Conservation (phyloP, 2,329 filamentous ascomycete species). For the Venturia pyrina region DNA sequence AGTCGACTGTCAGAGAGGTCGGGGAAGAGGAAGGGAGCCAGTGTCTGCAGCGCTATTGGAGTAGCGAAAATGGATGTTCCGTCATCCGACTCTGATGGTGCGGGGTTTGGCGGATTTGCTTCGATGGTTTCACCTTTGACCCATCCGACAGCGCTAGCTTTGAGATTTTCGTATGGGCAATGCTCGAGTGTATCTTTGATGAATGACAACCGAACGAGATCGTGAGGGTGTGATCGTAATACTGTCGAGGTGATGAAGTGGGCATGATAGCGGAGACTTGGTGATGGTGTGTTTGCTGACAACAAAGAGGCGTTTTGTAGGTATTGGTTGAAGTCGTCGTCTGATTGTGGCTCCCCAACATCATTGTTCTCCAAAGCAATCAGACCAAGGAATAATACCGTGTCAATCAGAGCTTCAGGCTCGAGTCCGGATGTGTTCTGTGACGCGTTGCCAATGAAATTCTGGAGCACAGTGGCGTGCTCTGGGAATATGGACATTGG, state of each 20-base stretch:
- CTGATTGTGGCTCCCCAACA: slow-evolving; percentile 36
- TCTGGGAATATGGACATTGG: slow-evolving; percentile 42
- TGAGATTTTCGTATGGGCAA: slow-evolving; percentile 43
- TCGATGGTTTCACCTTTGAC: slow-evolving; percentile 49
- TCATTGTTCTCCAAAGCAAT: slow-evolving; percentile 37
- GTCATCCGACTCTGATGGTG: slow-evolving; percentile 5
- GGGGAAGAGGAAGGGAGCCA: slow-evolving; percentile 44
- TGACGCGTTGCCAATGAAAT: slow-evolving; percentile 38
- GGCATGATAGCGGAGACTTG: slow-evolving; percentile 37
- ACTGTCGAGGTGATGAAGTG: slow-evolving; percentile 40
- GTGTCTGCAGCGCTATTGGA: slow-evolving; percentile 34
- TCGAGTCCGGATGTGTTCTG: slow-evolving; percentile 32
- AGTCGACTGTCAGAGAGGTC: slow-evolving; percentile 31
- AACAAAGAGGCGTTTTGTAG: slow-evolving; percentile 39
- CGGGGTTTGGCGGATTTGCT: slow-evolving; percentile 22
- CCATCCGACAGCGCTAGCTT: slow-evolving; percentile 50
- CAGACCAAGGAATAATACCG: slow-evolving; percentile 42
- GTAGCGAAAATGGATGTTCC: slow-evolving; percentile 35
- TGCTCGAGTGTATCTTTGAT: slow-evolving; percentile 46
- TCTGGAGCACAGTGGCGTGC: slow-evolving; percentile 39
- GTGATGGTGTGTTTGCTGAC: slow-evolving; percentile 38
- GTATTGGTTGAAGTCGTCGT: slow-evolving; percentile 44
- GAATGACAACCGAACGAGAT: slow-evolving; percentile 41
- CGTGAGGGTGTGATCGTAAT: slow-evolving; percentile 44
- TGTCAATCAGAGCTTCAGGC: slow-evolving; percentile 44